Conservation (phyloP, 805 yeast genomes). For the Ogataea parapolymorpha region DNA sequence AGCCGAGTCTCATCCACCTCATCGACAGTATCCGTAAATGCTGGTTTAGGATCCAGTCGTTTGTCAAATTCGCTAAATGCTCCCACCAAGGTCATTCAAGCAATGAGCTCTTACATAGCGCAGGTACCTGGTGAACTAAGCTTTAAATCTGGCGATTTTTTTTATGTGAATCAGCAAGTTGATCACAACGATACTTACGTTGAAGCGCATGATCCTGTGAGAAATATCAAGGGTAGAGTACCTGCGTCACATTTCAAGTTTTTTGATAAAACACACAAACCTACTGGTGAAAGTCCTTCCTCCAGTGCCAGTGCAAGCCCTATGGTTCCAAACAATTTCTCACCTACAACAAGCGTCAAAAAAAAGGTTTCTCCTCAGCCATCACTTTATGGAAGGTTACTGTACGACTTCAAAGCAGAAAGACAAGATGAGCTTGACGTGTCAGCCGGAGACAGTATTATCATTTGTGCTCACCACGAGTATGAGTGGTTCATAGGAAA, state of each 20-base stretch:
- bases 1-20: conserved; percentile 22
- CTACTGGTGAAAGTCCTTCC: conserved; percentile 21
- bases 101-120: conserved; percentile 71
- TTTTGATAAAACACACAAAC: conserved; percentile 55
- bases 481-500: conserved; percentile 98
- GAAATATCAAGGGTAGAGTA: conserved; percentile 76
- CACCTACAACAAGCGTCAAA: conserved; percentile 33
- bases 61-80: conserved; percentile 34
- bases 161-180: conserved; percentile 68
- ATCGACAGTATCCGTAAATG: conserved; percentile 12
- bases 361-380: conserved; percentile 25
- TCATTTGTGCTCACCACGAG: conserved; percentile 93
- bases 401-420: conserved; percentile 85
- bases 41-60: conserved; percentile 1
- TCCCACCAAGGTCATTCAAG: conserved; percentile 82
- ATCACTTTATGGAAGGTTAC: conserved; percentile 72
- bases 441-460: conserved; percentile 79
- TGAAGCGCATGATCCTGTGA: conserved; percentile 84
- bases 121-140: conserved; percentile 78
- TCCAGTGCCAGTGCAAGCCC: conserved; percentile 23
- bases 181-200: conserved; percentile 56
- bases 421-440: conserved; percentile 82
- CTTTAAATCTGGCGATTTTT: conserved; percentile 81
- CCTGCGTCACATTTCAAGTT: conserved; percentile 83
- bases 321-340: conserved; percentile 9